Evolutionary conservation across 139 green algal genomes (phyloP), one percentile per base, ranked within the genome.

Genomic region (Haematococcus lacustris): DNA sequence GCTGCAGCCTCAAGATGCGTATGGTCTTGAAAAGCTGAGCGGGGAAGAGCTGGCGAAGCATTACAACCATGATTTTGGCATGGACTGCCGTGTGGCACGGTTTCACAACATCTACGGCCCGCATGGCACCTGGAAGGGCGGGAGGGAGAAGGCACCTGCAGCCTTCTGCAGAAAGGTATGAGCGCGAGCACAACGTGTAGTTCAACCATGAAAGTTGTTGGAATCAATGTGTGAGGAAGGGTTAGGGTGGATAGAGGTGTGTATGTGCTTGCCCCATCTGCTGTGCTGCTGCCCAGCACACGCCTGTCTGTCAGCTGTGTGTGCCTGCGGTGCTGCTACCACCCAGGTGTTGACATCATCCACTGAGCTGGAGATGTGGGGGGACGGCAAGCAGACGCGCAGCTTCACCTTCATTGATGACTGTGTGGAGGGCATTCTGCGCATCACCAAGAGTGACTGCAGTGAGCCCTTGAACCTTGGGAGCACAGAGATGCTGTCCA

Each of bases 361-460:
- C 1, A 82, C 76, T 23, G 88, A 97, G 78, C 84, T 99, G 41
- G 94, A 99, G 86, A 99, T 99, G 95, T 99, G 95, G 95, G 95
- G 95, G 38, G 95, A 99, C 73, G 95, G 95, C 83, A 97, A 97
- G 88, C 94, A 99, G 84, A 98, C 95, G 9, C 91, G 95, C 71
- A 94, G 85, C 74, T 99, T 99, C 88, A 98, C 95, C 37, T 99
- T 94, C 88, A 99, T 99, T 80, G 95, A 99, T 79, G 95, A 99
- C 79, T 99, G 95, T 78, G 95, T 99, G 69, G 95, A 99, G 85
- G 95, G 95, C 73, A 94, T 99, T 67, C 86, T 98, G 75, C 91
- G 94, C 72, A 91, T 99, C 78, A 98, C 94, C 71, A 98, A 97
- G 88, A 92, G 78, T 38, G 94, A 99, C 80, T 98, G 92, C 90